These are phyloP conservation scores for Debaryomyces fabryi DNA, from an alignment of 1,139 yeast genomes.

Conservation along the genomic window DNA sequence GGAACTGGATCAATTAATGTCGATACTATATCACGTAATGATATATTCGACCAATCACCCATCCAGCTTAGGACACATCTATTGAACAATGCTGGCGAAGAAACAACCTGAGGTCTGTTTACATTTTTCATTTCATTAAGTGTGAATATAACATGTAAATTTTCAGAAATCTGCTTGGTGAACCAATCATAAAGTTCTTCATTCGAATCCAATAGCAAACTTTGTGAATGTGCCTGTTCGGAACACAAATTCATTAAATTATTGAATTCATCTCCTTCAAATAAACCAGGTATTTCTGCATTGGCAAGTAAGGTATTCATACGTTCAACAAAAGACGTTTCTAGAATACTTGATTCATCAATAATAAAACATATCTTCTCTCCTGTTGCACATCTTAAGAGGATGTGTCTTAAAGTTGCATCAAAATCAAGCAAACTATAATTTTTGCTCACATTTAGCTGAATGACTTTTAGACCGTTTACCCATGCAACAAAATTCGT, in stretches of 20 bases:
- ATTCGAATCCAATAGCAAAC: conserved; percentile 65
- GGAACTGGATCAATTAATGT: conserved; percentile 50
- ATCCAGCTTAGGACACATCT: conserved; percentile 90
- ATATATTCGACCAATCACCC: conserved; percentile 73
- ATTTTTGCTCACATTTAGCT: conserved; percentile 57
- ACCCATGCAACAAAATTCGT: conserved; percentile 90
- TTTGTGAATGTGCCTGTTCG: conserved; percentile 62
- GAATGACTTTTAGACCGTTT: conserved; percentile 69
- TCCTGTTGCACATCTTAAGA: conserved; percentile 52
- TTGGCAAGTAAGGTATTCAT: conserved; percentile 92
- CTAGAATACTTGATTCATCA: conserved; percentile 79
- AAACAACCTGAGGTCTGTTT: conserved; percentile 45
- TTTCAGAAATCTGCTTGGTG: conserved; percentile 62
- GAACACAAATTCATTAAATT: conserved; percentile 58
- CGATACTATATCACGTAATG: conserved; percentile 55
- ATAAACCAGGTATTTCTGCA: conserved; percentile 90
- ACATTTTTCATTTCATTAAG: conserved; percentile 57
- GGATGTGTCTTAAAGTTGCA: conserved; percentile 54
- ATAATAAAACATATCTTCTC: conserved; percentile 72
- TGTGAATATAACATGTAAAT: conserved; percentile 83
- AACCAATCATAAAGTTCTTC: conserved; percentile 82
- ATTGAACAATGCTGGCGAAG: conserved; percentile 91
- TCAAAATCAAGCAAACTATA: conserved; percentile 72
- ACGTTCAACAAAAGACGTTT: conserved; percentile 80
- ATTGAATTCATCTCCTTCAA: conserved; percentile 71